Evolutionary conservation across 2,329 filamentous ascomycete species (phyloP).

Genomic region (Curvularia eragrostidis): DNA sequence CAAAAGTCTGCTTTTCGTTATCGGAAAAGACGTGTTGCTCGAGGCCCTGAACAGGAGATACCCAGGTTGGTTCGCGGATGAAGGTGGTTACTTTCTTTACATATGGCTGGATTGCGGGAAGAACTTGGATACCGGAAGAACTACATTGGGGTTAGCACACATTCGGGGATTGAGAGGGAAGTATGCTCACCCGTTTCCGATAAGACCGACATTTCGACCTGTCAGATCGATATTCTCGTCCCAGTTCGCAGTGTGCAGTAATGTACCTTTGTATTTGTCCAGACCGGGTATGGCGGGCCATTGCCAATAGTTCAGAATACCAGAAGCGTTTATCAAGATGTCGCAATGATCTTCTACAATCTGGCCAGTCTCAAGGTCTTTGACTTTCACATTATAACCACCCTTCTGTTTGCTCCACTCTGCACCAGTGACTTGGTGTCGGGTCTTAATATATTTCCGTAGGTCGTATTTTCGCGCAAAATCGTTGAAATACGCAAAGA

Average conservation of each 20-base stretch:
- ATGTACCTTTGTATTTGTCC: constrained; percentile 58
- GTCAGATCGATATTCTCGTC: constrained; percentile 57
- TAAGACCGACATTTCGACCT: constrained; percentile 59
- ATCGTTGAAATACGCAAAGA: constrained; percentile 52
- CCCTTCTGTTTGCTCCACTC: constrained; percentile 49
- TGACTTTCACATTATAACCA: constrained; percentile 47
- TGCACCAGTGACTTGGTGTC: constrained; percentile 44
- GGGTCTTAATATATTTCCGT: constrained; percentile 45
- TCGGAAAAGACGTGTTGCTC: constrained; percentile 53
- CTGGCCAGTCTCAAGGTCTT: constrained; percentile 37
- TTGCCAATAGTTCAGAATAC: constrained; percentile 60
- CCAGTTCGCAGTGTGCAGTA: constrained; percentile 66
- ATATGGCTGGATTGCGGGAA: constrained; percentile 56
- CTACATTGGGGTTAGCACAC: constrained; percentile 42
- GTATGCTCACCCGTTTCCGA: constrained; percentile 56
- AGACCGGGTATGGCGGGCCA: constrained; percentile 62
- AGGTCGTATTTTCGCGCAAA: constrained; percentile 53
- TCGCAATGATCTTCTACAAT: constrained; percentile 54
- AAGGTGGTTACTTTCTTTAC: constrained; percentile 58
- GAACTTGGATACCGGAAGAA: constrained; percentile 62
- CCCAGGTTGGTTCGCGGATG: constrained; percentile 60
- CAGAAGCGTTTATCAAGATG: constrained; percentile 57
- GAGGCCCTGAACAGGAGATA: constrained; percentile 55
- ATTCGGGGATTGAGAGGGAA: neutral
- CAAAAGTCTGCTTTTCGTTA: constrained; percentile 54